phyloP scores from a whole-genome alignment of 2,329 filamentous ascomycete genomes.

The Metarhizium humberi region DNA sequence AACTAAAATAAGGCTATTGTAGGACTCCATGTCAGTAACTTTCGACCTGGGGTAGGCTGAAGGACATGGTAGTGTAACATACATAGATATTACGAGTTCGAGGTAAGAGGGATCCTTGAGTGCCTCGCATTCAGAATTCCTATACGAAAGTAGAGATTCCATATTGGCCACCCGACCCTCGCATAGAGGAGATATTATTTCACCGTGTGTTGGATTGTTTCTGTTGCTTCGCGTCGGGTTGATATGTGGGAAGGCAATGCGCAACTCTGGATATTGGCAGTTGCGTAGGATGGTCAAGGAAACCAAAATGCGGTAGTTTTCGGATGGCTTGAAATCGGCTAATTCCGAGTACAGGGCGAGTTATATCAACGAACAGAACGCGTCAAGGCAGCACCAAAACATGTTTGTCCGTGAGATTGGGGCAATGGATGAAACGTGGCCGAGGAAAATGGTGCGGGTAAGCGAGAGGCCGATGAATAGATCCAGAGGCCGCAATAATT shows the following conservation, averaged over 20 bases:
- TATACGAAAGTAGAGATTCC: neutral
- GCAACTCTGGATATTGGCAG: neutral
- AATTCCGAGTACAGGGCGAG: neutral
- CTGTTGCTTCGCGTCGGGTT: neutral
- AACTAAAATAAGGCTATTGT: constrained; percentile 59
- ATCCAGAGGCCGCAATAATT: neutral
- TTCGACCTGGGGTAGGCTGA: neutral
- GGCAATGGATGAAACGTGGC: neutral
- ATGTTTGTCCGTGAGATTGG: constrained; percentile 1
- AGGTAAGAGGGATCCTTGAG: constrained; percentile 43
- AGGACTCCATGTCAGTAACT: neutral
- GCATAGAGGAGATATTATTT: neutral
- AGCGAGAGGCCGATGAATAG: neutral
- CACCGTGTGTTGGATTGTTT: neutral
- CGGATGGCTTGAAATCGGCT: neutral
- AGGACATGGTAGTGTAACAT: constrained; percentile 12
- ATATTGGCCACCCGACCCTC: neutral
- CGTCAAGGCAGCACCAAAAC: constrained; percentile 1
- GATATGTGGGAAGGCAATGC: neutral
- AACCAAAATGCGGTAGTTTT: neutral
- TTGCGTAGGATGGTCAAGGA: neutral
- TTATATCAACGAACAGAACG: neutral
- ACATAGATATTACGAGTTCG: constrained; percentile 49
- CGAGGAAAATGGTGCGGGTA: neutral
- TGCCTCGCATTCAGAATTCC: constrained; percentile 32